A percentile compares a stretch with the other conserved stretches of the same genome.
These are phyloP conservation scores for Xylaria arbuscula DNA, from an alignment of 2,329 filamentous ascomycete genomes.

Conservation along the genomic window DNA sequence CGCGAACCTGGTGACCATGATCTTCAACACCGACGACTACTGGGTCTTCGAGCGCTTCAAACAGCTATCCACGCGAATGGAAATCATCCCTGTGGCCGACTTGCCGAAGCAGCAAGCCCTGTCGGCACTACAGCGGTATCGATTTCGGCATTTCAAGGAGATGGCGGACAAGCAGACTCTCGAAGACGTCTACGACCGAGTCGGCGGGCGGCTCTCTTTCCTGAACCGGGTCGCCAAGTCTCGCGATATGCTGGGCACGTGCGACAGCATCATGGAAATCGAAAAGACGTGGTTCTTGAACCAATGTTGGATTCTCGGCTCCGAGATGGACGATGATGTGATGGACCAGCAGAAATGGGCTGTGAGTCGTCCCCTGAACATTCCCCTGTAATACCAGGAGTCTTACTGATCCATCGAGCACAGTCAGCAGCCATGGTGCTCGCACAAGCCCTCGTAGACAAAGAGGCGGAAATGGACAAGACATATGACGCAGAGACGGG, in stretches of 20 bases:
- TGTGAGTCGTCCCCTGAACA: constrained; percentile 62
- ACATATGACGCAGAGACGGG: constrained; percentile 74
- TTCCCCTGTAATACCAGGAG: background rate
- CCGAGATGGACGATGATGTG: constrained; percentile 92
- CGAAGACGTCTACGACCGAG: constrained; percentile 82
- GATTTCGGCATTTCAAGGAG: constrained; percentile 80
- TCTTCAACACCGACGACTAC: constrained; percentile 97
- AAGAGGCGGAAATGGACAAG: constrained; percentile 73
- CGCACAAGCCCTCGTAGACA: constrained; percentile 88
- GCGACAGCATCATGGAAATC: constrained; percentile 74
- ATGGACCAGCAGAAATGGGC: constrained; percentile 99
- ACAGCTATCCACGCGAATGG: constrained; percentile 92
- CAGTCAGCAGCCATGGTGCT: constrained; percentile 93
- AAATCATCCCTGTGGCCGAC: constrained; percentile 87
- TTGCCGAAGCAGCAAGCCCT: constrained; percentile 83
- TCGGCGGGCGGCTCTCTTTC: constrained; percentile 90
- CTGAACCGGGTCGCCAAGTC: constrained; percentile 91
- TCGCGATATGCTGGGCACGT: constrained; percentile 80
- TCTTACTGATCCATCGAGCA: constrained; percentile 20
- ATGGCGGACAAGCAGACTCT: constrained; percentile 65
- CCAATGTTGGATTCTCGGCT: constrained; percentile 80
- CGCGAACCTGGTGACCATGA: constrained; percentile 86
- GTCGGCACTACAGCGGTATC: constrained; percentile 80
- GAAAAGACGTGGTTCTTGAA: constrained; percentile 86
- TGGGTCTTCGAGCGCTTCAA: constrained; percentile 98